Base-by-base conservation (phyloP, 148 eudicot species). In the Rhododendron kiyosumense region DNA sequence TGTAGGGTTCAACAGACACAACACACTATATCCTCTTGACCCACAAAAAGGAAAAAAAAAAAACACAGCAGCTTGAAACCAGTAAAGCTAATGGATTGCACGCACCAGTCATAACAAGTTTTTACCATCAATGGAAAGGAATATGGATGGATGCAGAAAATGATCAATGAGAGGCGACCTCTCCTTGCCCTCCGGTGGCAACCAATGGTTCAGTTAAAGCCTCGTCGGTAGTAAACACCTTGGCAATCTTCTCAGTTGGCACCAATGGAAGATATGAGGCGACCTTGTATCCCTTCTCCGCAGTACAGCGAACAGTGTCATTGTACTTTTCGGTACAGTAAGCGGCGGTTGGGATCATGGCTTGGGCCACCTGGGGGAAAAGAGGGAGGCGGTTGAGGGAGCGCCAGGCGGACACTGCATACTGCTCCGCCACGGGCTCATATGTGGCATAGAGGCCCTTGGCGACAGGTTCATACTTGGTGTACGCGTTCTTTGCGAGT, bases 401-500 rank as follows among this genome's bases (percentile, higher is more conserved):
- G 32, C 85, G 91, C 99, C 98, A 97, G 0, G 92, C 93, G 1
- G 93, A 88, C 1, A 84, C 95, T 1, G 96, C 98, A 49, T 95
- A 97, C 18, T 94, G 95, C 88, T 94, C 96, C 1, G 98, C 99
- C 5, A 95, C 92, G 0, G 98, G 99, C 88, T 97, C 98, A 17
- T 94, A 95, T 83, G 93, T 96, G 81, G 93, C 41, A 86, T 94
- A 95, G 0, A 95, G 88, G 46, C 86, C 93, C 88, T 92, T 94
- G 49, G 99, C 99, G n/a, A 94, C 88, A 24, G 99, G 99, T 90
- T 96, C 97, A 17, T 88, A 95, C 85, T 92, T 96, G 74, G 90
- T 84, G 85, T 95, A 95, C 20, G 92, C 90, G 14, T 90, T 91
- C 89, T 91, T 94, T 49, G 97, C 98, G 0, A 94, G 76, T 73